A percentile compares a stretch with the other conserved stretches of the same genome.
These are phyloP conservation scores for Xylariaceae sp. DNA, from an alignment of 2,329 filamentous ascomycete genomes.

Conservation along the genomic window DNA sequence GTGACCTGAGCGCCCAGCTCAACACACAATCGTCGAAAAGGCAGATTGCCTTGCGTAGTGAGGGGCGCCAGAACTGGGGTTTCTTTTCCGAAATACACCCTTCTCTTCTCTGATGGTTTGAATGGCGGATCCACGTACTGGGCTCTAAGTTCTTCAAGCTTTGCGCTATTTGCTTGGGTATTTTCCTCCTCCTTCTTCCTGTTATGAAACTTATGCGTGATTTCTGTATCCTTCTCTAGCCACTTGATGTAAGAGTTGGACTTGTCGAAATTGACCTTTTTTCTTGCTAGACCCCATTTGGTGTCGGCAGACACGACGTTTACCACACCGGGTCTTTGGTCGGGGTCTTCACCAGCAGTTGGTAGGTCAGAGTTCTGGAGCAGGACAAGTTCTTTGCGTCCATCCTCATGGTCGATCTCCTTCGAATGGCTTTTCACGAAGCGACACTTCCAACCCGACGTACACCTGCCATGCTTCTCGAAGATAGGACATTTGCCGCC, in stretches of 20 bases:
- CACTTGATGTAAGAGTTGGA: conserved; percentile 78
- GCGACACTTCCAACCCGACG: conserved; percentile 90
- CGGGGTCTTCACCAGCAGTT: conserved; percentile 49
- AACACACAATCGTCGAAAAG: conserved; percentile 87
- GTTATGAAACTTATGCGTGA: conserved; percentile 52
- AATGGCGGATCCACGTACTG: conserved; percentile 85
- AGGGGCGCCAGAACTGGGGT: conserved; percentile 92
- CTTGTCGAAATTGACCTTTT: conserved; percentile 69
- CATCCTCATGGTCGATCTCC: conserved; percentile 77
- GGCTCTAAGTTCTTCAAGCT: conserved; percentile 71
- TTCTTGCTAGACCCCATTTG: conserved; percentile 76
- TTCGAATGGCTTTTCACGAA: conserved; percentile 86
- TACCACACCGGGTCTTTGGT: conserved; percentile 65
- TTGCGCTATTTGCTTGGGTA: conserved; percentile 37
- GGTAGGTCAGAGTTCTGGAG: conserved; percentile 52
- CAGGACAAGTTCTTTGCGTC: conserved; percentile 79
- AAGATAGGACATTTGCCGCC: conserved; percentile 81
- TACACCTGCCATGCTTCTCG: conserved; percentile 74
- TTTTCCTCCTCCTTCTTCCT: conserved; percentile 46
- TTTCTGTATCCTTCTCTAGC: conserved; percentile 67
- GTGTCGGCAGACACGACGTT: conserved; percentile 72
- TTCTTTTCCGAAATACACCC: conserved; percentile 90
- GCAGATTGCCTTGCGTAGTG: conserved; percentile 95
- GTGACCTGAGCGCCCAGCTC: conserved; percentile 89
- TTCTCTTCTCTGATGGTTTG: conserved; percentile 88